A percentile compares a stretch with the other conserved stretches of the same genome.
phyloP scores from a whole-genome alignment of 805 yeast species.

The Candida railenensis region DNA sequence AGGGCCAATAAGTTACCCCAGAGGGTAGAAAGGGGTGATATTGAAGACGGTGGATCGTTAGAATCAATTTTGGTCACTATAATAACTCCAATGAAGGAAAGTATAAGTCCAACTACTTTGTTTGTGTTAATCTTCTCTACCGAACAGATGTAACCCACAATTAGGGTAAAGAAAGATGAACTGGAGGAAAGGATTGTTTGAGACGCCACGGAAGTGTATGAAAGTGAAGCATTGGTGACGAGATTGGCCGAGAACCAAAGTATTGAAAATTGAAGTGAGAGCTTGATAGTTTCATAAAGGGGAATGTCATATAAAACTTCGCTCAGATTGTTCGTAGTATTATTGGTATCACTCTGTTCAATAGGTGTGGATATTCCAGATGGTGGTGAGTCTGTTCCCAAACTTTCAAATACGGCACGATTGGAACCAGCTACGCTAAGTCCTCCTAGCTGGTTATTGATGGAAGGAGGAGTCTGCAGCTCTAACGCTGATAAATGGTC shows the following conservation, averaged over 20 bases:
- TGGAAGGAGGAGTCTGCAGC: neutral
- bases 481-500: slow-evolving; percentile 15
- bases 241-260: slow-evolving; percentile 91
- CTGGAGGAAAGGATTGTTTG: slow-evolving; percentile 94
- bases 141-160: slow-evolving; percentile 71
- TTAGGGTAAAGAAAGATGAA: slow-evolving; percentile 85
- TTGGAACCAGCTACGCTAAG: neutral
- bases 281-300: slow-evolving; percentile 61
- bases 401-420: neutral
- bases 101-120: slow-evolving; percentile 67
- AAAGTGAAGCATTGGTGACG: slow-evolving; percentile 81
- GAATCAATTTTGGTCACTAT: slow-evolving; percentile 73
- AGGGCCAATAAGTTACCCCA: slow-evolving; percentile 81
- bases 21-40: slow-evolving; percentile 26
- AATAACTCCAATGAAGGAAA: slow-evolving; percentile 76
- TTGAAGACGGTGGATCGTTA: slow-evolving; percentile 25
- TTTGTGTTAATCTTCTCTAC: slow-evolving; percentile 66
- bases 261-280: slow-evolving; percentile 79
- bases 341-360: neutral
- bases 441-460: neutral
- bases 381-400: neutral
- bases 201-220: slow-evolving; percentile 89
- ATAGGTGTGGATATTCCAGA: neutral
- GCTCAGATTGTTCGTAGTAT: neutral
- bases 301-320: slow-evolving; percentile 26